Base-by-base conservation (phyloP, 345 rosid genomes). In the Brassica napus region DNA sequence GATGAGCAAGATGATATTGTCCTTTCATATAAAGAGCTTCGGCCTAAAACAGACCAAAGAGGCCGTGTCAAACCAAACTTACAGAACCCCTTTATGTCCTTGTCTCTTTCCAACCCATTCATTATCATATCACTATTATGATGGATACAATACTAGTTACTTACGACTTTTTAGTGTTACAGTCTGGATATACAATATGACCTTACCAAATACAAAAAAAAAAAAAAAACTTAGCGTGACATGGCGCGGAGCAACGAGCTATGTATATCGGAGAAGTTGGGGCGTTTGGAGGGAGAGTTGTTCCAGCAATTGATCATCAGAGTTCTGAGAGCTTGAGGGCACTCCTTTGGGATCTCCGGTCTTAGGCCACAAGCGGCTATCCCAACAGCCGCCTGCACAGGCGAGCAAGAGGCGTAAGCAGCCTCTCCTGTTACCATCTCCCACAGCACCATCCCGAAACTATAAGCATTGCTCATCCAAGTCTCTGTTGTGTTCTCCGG, bases 401-500 rank as follows among this genome's bases (percentile, higher is more conserved):
- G 98, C 35, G 98, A 94, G 83, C 86, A 92, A 70, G 94, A 83
- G 1, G 90, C 79, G 71, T 94, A 94, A 52, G 98, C 98, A 2
- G 89, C 88, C 84, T 94, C 98, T 16, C 98, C 98, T 0, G 96
- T 86, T 74, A 94, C 93, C 97, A 89, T 91, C 84, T 94, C 98
- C 98, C 98, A 94, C 55, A 91, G 66, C 72, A 94, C 89, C 98
- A 94, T 94, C 42, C 98, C 98, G 8, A 90, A 92, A 86, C 97
- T 94, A 78, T 91, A 94, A 18, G 83, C 91, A 81, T 94, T 94
- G 76, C 98, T 94, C 98, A 92, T 94, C 93, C 95, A 91, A 16
- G 98, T 92, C 90, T 94, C 98, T 0, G 85, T 82, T 1, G 94
- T 91, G 70, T 83, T 87, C 85, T 92, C 98, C 2, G 97, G 98